A percentile compares a stretch with the other conserved stretches of the same genome.
These are phyloP conservation scores for Sutorius eximius DNA, from an alignment of 1,284 basidiomycete species.

Conservation along the genomic window DNA sequence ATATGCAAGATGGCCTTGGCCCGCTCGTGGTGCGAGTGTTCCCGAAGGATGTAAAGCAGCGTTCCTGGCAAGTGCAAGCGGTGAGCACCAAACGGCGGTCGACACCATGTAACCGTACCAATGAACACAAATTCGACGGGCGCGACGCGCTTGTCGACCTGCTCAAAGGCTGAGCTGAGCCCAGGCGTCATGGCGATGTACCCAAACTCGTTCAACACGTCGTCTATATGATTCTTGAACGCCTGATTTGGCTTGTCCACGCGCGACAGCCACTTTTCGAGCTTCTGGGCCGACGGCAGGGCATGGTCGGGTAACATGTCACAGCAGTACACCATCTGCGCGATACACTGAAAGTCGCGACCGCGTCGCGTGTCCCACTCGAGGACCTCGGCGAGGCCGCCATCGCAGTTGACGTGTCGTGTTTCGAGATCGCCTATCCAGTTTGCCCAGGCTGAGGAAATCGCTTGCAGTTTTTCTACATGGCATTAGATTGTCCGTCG, in stretches of 20 bases:
- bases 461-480: conserved; percentile 70
- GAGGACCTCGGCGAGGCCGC: conserved; percentile 52
- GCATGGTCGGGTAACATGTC: conserved; percentile 49
- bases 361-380: conserved; percentile 63
- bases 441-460: conserved; percentile 60
- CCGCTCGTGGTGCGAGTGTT: conserved; percentile 40
- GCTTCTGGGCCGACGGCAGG: conserved; percentile 51
- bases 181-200: conserved; percentile 45
- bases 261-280: conserved; percentile 58
- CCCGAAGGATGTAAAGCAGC: conserved; percentile 52
- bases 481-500: not conserved
- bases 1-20: conserved; percentile 54
- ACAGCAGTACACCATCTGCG: conserved; percentile 63
- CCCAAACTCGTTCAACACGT: conserved; percentile 53
- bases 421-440: conserved; percentile 55
- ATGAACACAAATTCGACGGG: conserved; percentile 77
- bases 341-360: conserved; percentile 69
- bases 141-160: conserved; percentile 58
- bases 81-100: not conserved
- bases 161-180: conserved; percentile 46
- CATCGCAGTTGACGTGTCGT: conserved; percentile 50
- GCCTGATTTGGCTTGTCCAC: conserved; percentile 42
- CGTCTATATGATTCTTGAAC: conserved; percentile 52
- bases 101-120: conserved; percentile 39
- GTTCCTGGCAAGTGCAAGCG: conserved; percentile 44